Evolutionary conservation across 192 early-diverging fungal genomes (phyloP).

Genomic region (Diversispora eburnea): DNA sequence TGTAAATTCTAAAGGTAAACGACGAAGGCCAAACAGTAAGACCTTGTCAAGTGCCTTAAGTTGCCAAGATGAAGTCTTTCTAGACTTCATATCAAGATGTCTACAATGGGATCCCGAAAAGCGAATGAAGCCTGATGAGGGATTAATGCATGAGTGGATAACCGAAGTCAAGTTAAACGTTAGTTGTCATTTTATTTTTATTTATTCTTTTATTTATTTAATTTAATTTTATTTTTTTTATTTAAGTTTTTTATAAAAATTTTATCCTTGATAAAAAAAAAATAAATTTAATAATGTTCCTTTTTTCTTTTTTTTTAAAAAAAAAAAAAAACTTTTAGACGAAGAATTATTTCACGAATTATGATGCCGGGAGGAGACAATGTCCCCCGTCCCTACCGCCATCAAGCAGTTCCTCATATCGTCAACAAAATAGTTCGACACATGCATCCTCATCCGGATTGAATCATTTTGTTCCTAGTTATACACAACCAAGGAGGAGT

Average conservation of each 20-base stretch:
- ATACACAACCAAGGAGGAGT: background rate
- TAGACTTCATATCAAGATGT: slow-evolving; percentile 83
- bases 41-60: slow-evolving; percentile 71
- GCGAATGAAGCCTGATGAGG: slow-evolving; percentile 83
- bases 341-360: no score
- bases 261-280: no score
- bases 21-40: slow-evolving; percentile 72
- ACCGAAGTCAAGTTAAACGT: slow-evolving; percentile 45
- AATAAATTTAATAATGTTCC: no score
- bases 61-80: slow-evolving; percentile 71
- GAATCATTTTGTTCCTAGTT: background rate
- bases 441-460: background rate
- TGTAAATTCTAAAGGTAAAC: slow-evolving; percentile 86
- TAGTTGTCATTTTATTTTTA: background rate
- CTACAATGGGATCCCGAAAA: slow-evolving; percentile 87
- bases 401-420: background rate
- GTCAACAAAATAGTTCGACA: background rate
- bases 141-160: slow-evolving; percentile 82
- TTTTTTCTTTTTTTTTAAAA: no score
- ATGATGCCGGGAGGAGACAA: background rate
- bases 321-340: no score
- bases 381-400: background rate
- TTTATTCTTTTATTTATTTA: background rate
- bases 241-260: background rate
- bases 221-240: background rate